These are phyloP conservation scores for Cystobasidium sp. DNA, from an alignment of 1,284 basidiomycete genomes.

Conservation along the genomic window DNA sequence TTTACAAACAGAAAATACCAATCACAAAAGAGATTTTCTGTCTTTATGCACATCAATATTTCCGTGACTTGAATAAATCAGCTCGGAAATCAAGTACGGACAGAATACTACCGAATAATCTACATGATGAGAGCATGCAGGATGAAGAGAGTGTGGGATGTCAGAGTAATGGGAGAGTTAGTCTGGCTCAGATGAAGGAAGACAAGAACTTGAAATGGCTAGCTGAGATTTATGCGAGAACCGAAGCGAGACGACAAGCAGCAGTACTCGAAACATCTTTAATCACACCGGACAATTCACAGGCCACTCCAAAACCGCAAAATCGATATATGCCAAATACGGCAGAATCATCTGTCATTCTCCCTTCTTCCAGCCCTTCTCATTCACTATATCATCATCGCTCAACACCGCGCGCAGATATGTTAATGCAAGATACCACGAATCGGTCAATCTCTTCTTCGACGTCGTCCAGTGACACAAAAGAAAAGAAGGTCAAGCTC, in stretches of 20 bases:
- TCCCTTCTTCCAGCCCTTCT: conserved; percentile 9
- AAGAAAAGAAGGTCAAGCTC: conserved; percentile 1
- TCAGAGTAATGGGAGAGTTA: not conserved
- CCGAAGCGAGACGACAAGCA: conserved; percentile 10
- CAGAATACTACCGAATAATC: not conserved
- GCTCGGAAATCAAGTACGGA: not conserved
- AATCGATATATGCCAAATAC: not conserved
- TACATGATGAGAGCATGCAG: too few relatives aligned
- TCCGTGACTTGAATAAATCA: conserved; percentile 10
- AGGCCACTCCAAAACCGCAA: not conserved
- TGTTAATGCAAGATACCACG: conserved; percentile 9
- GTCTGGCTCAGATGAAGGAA: conserved; percentile 22
- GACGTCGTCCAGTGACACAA: not conserved
- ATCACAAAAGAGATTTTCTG: conserved; percentile 32
- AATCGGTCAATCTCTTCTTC: not conserved
- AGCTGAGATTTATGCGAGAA: conserved; percentile 31
- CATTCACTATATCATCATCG: not conserved
- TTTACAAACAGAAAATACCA: conserved; percentile 21
- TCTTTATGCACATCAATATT: conserved; percentile 34
- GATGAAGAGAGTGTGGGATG: too few relatives aligned
- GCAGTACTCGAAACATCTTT: not conserved
- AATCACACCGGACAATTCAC: not conserved
- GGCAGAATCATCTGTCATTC: conserved; percentile 12
- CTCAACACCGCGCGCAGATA: not conserved
- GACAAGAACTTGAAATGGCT: conserved; percentile 41